Conservation (phyloP, 371 early-diverging fungal species). For the Mortierella sp. region DNA sequence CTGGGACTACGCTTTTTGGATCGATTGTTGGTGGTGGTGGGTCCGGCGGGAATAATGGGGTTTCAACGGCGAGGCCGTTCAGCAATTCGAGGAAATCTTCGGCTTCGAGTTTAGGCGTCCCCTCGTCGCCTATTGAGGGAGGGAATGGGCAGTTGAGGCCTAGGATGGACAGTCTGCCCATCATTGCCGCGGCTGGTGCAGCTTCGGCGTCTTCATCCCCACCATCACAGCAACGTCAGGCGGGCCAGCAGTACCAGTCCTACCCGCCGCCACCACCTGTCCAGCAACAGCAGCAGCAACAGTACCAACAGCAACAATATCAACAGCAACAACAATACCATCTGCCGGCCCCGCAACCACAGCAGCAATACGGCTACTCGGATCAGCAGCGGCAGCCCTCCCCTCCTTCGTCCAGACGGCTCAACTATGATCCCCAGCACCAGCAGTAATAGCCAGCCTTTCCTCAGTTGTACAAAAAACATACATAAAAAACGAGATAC, state of each 20-base stretch:
- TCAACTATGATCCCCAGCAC: conserved; percentile 8
- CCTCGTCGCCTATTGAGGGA: conserved; percentile 29
- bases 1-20: neutral
- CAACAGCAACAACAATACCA: conserved; percentile 20
- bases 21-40: neutral
- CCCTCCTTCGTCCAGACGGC: conserved; percentile 3
- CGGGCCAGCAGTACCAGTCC: conserved; percentile 4
- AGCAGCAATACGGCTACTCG: conserved; percentile 9
- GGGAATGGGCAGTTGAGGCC: conserved; percentile 26
- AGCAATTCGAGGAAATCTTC: conserved; percentile 28
- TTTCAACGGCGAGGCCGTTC: conserved; percentile 11
- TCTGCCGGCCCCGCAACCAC: conserved; percentile 4
- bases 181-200: neutral
- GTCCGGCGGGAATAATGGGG: neutral
- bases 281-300: neutral
- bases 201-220: neutral
- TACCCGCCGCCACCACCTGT: neutral
- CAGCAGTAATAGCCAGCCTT: neutral
- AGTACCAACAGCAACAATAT: neutral
- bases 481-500: neutral
- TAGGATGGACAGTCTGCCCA: conserved; percentile 36
- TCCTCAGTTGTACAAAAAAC: neutral
- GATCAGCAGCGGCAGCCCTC: conserved; percentile 12
- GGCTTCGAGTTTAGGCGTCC: conserved; percentile 26
- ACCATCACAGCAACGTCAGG: conserved; percentile 2